Conservation (phyloP, 2,329 filamentous ascomycete species). For the Cladophialophora immunda region DNA sequence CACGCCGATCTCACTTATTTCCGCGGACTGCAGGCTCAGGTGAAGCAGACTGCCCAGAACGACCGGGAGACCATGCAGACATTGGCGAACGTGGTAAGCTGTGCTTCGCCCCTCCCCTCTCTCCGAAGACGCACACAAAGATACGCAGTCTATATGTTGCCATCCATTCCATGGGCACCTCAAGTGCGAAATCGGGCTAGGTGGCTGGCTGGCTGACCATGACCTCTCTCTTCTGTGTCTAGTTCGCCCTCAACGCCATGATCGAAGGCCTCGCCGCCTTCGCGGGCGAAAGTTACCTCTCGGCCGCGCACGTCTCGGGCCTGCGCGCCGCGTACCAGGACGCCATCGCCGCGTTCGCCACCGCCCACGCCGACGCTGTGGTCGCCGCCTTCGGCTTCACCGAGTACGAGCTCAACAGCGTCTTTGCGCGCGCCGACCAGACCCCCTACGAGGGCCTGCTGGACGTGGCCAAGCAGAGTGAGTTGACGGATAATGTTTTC, state of each 20-base stretch:
- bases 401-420: slow-evolving; percentile 41
- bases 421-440: slow-evolving; percentile 35
- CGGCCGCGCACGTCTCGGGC: slow-evolving; percentile 13
- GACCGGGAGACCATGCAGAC: slow-evolving; percentile 25
- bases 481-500: slow-evolving; percentile 39
- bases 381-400: slow-evolving; percentile 41
- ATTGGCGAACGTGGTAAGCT: slow-evolving; percentile 37
- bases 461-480: slow-evolving; percentile 37
- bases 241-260: slow-evolving; percentile 38
- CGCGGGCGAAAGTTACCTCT: slow-evolving; percentile 27
- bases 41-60: slow-evolving; percentile 16
- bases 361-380: slow-evolving; percentile 27
- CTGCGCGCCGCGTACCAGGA: slow-evolving; percentile 31
- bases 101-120: background rate
- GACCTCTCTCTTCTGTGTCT: background rate
- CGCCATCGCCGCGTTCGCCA: slow-evolving; percentile 34
- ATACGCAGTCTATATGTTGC: too few relatives aligned
- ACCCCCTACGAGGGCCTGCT: slow-evolving; percentile 40
- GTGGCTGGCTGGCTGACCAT: background rate
- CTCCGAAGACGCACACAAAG: too few relatives aligned
- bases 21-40: slow-evolving; percentile 34
- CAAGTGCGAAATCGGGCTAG: too few relatives aligned
- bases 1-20: slow-evolving; percentile 42
- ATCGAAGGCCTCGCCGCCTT: slow-evolving; percentile 31
- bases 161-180: too few relatives aligned